Base-by-base conservation (phyloP, 176 grass and related monocot genomes). In the Eleusine coracana region DNA sequence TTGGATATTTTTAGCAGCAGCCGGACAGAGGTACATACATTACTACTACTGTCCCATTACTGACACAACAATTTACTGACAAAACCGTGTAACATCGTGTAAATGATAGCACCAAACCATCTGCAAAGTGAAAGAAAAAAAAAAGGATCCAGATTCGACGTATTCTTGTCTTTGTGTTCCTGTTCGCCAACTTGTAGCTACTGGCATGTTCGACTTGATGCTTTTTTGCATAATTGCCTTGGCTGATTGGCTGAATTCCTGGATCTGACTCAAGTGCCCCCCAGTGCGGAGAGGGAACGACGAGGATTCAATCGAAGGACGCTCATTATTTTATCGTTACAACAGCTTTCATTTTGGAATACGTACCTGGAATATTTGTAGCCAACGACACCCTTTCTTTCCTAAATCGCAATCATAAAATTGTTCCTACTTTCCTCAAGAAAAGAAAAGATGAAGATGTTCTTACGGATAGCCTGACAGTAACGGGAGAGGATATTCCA, bases 1-100 rank as follows among this genome's bases (percentile, higher is more conserved):
- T 77, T 77, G 31, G 78, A 78, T 82, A 75, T 75, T 88, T 75
- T 39, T 46, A 12, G 78, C 66, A 42, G 31, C 21, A 59, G 21
- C 68, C 27, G 87, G 83, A 86, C 72, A 68, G 63, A 59, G 51
- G 68, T 83, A 83, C 74, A 83, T 73, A 83, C 44, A 37, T 40
- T 40, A 51, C 10, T 59, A 58, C 20, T 58, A 70, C 50, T 41
- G 63, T 80, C 49, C 48, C 12, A 54, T 69, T 45, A 71, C 83
- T 89, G 61, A 80, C 76, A 21, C 18, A 40, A 2, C 44, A 12
- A 11, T 38, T 84, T 38, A 76, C 71, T 89, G 79, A 90, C 88
- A 73, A 14, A 14, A 42, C 74, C 80, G 51, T 70, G 75, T 28
- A 70, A 78, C 71, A 75, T 73, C 71, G 46, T 86, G 78, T 89